Percentiles rank a stretch among this genome's conserved stretches.
phyloP scores from a whole-genome alignment of 352 stramenopile genomes.

The Phytophthora pisi region DNA sequence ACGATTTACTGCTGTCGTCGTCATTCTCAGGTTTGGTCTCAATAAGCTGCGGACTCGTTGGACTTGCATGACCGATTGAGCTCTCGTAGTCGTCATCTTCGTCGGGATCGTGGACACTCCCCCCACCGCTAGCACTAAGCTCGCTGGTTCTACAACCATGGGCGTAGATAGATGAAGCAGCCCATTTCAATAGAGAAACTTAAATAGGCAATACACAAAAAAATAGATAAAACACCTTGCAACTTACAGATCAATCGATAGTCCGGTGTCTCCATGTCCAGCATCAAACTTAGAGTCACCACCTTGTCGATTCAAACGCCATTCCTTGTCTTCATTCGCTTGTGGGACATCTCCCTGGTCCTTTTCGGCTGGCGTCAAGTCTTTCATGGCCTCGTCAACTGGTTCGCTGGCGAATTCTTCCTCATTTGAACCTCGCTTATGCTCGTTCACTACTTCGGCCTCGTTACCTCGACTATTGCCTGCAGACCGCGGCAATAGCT shows the following conservation, averaged over 20 bases:
- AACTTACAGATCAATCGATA: constrained; percentile 75
- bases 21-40: constrained; percentile 11
- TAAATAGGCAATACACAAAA: constrained; percentile 12
- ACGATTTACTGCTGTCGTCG: constrained; percentile 5
- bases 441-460: background rate
- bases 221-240: constrained; percentile 23
- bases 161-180: constrained; percentile 5
- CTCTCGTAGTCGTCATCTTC: background rate
- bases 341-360: background rate
- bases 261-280: constrained; percentile 29
- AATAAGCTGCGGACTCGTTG: background rate
- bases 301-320: background rate
- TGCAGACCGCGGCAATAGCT: constrained; percentile 2
- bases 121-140: constrained; percentile 17
- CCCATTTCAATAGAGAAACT: constrained; percentile 16
- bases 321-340: background rate
- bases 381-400: background rate
- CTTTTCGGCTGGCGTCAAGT: constrained; percentile 4
- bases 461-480: background rate
- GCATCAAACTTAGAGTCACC: constrained; percentile 16
- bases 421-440: background rate
- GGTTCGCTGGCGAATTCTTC: background rate
- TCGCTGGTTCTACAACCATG: constrained; percentile 39
- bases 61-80: background rate
- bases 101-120: constrained; percentile 5